Conservation (phyloP, 2,329 filamentous ascomycete species). For the Metarhizium humberi region DNA sequence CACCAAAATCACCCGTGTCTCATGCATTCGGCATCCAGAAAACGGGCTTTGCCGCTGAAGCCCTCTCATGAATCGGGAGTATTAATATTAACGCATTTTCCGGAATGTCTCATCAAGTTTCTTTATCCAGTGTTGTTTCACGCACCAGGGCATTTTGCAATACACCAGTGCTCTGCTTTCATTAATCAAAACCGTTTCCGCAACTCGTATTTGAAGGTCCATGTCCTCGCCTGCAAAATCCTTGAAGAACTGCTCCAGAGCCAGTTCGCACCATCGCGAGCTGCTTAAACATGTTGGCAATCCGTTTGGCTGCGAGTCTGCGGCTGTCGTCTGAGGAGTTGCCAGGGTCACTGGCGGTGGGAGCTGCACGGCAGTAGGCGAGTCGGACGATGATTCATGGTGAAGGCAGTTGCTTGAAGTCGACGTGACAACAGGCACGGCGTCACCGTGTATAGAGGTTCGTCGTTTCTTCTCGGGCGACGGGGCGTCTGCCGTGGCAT, state of each 20-base stretch:
- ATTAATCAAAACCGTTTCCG: conserved; percentile 48
- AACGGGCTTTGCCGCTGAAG: not conserved
- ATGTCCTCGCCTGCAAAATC: conserved; percentile 49
- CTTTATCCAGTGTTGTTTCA: conserved; percentile 48
- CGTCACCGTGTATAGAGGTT: conserved; percentile 17
- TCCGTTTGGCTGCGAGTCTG: not conserved
- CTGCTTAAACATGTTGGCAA: conserved; percentile 28
- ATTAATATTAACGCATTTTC: conserved; percentile 2
- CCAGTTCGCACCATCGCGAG: conserved; percentile 46
- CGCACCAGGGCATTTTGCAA: conserved; percentile 46
- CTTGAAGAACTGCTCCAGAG: conserved; percentile 49
- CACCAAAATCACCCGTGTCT: not conserved
- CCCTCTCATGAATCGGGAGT: not conserved
- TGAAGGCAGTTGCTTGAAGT: not conserved
- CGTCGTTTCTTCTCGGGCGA: conserved; percentile 25
- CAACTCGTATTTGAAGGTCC: conserved; percentile 50
- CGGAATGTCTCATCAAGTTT: conserved; percentile 31
- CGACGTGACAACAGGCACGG: not conserved
- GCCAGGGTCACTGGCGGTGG: not conserved
- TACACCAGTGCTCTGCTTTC: conserved; percentile 53
- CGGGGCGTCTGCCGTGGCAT: conserved; percentile 19
- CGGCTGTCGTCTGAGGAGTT: not conserved
- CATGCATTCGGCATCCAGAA: not conserved
- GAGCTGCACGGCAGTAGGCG: not conserved
- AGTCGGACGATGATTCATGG: not conserved